Evolutionary conservation across 2,329 filamentous ascomycete genomes (phyloP).

Genomic region (Penicillium sp.): DNA sequence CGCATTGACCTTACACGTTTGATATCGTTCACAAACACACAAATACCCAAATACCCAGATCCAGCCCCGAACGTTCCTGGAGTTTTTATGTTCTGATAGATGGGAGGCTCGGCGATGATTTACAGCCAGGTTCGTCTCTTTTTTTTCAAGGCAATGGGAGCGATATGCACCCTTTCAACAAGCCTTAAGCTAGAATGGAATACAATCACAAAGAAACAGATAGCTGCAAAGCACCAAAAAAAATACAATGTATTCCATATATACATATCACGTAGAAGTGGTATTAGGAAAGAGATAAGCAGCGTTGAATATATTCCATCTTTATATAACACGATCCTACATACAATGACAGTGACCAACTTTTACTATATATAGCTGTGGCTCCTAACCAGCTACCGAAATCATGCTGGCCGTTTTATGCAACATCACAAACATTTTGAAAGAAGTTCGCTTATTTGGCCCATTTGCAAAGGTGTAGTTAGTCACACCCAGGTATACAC

Average conservation of each 20-base stretch:
- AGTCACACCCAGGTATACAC: too few relatives aligned
- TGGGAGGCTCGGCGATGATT: conserved; percentile 12
- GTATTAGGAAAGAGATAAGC: neutral
- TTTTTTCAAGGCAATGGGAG: neutral
- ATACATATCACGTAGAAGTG: neutral
- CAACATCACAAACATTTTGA: too few relatives aligned
- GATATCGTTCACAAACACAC: conserved; percentile 14
- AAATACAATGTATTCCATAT: neutral
- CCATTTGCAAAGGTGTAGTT: too few relatives aligned
- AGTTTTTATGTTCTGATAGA: conserved; percentile 22
- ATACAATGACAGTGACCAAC: neutral
- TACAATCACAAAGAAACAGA: conserved; percentile 8
- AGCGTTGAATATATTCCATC: neutral
- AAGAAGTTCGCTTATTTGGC: too few relatives aligned
- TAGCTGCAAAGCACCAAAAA: conserved; percentile 10
- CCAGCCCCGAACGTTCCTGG: conserved; percentile 13
- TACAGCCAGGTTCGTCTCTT: conserved; percentile 3
- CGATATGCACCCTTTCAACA: conserved; percentile 3
- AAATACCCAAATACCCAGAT: conserved; percentile 26
- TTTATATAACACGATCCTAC: neutral
- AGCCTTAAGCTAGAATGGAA: conserved; percentile 11
- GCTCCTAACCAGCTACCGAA: neutral
- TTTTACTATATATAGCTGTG: neutral
- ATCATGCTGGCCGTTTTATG: too few relatives aligned
- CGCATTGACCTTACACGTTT: conserved; percentile 3